Conservation (phyloP, 1,139 yeast species). For the Scheffersomyces quercinus region DNA sequence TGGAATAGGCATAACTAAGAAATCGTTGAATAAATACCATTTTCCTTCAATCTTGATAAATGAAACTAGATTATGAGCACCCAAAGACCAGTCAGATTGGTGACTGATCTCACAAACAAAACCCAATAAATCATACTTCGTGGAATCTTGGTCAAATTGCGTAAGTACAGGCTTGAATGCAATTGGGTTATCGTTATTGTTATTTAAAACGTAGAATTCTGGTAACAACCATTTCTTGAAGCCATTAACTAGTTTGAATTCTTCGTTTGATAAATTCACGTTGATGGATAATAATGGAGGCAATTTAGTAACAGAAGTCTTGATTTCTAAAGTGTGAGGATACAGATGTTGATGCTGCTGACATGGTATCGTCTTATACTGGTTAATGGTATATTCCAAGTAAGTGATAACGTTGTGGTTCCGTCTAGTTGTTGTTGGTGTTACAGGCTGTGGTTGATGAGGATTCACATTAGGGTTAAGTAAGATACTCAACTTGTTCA, state of each 20-base stretch:
- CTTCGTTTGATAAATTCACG: constrained; percentile 53
- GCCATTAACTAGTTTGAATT: constrained; percentile 35
- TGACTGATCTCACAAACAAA: constrained; percentile 69
- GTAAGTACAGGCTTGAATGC: constrained; percentile 36
- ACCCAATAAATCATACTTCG: constrained; percentile 61
- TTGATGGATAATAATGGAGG: constrained; percentile 72
- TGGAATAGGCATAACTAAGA: constrained; percentile 76
- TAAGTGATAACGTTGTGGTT: constrained; percentile 22
- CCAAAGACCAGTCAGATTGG: constrained; percentile 46
- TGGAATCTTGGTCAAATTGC: constrained; percentile 31
- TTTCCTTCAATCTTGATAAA: constrained; percentile 52
- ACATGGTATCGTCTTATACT: constrained; percentile 16
- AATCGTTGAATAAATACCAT: constrained; percentile 92
- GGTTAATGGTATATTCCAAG: constrained; percentile 23
- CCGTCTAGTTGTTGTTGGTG: constrained; percentile 18
- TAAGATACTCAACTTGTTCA: constrained; percentile 27
- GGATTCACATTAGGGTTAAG: constrained; percentile 15
- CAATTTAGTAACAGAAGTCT: constrained; percentile 49
- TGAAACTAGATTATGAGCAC: constrained; percentile 60
- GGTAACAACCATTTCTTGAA: constrained; percentile 61
- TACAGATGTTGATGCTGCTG: constrained; percentile 12
- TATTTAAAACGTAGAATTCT: constrained; percentile 49
- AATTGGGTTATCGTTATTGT: constrained; percentile 21
- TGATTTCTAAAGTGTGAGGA: constrained; percentile 55
- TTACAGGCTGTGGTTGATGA: constrained; percentile 5